Base-by-base conservation (phyloP, 164 flowering plant genomes). In the Tetrastigma voinierianum region DNA sequence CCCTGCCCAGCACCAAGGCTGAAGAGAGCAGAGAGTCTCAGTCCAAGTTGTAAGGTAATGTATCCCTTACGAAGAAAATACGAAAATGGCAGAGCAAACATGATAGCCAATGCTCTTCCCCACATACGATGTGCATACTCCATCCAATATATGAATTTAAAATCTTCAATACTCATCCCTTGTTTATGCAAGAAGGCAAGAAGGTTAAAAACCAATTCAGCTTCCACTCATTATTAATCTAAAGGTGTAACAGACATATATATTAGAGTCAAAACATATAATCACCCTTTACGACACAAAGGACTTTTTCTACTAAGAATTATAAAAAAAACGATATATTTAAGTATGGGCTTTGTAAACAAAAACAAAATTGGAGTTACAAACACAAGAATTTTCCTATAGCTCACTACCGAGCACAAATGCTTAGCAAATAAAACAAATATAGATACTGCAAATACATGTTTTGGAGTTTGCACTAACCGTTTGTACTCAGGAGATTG, bases 41-140 rank as follows among this genome's bases (percentile, higher is more conserved):
- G 68, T 65, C 94, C 99, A 64, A 92, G 90, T 53, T 77, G 75
- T 45, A 82, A 40, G 23, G 94, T 90, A 48, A 95, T 90, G 68
- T 79, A 95, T 43, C 97, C 93, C 67, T 92, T 91, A 18, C 83
- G 82, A 53, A 90, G 82, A 78, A 95, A 95, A 77, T 92, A 92
- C 56, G 94, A 81, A 71, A 84, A 92, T 52, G 98, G 99, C 32
- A 95, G 78, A 18, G 96, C 89, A 81, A 95, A 92, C 79, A 92
- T 79, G 71, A 95, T 54, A 57, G 93, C 96, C 51, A 95, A 70
- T 20, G 86, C 98, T 78, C 98, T 89, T 80, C 99, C 97, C 99
- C 97, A 95, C 99, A 92, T 95, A 24, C 97, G 94, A 73, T 95
- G 99, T 44, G 88, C 97, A 75, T 95, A 95, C 67, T 95, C 99